Percentiles rank a stretch among this genome's conserved stretches.
Conservation (phyloP, 2,329 filamentous ascomycete genomes). For the Aureobasidium sp. region DNA sequence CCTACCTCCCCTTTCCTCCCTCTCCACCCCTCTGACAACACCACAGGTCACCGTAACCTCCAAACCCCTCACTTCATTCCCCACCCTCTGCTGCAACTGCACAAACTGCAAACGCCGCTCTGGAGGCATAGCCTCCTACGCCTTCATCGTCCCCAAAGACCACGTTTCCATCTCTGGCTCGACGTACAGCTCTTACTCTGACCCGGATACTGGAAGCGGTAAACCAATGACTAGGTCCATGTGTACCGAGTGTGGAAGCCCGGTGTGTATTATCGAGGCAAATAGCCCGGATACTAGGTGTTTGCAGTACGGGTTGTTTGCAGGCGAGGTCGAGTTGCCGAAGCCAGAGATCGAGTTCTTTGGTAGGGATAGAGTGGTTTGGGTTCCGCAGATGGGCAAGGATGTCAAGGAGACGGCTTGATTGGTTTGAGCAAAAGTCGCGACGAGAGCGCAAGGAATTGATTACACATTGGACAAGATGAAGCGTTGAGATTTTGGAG, state of each 20-base stretch:
- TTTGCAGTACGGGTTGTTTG: slow-evolving; percentile 18
- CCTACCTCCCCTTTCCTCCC: no score
- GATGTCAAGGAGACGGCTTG: slow-evolving; percentile 14
- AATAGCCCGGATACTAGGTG: slow-evolving; percentile 15
- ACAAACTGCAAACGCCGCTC: slow-evolving; percentile 16
- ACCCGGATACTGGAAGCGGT: slow-evolving; percentile 16
- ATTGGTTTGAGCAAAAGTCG: neutral
- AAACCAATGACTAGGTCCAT: slow-evolving; percentile 17
- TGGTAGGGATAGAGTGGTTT: slow-evolving; percentile 15
- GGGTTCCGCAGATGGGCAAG: slow-evolving; percentile 14
- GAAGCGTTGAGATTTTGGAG: neutral
- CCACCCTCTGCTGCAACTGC: slow-evolving; percentile 17
- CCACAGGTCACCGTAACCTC: neutral
- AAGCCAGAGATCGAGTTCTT: slow-evolving; percentile 17
- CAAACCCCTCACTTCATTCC: neutral
- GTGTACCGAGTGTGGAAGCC: slow-evolving; percentile 16
- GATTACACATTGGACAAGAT: neutral
- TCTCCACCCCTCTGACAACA: neutral
- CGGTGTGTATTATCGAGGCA: slow-evolving; percentile 17
- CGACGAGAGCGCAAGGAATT: neutral
- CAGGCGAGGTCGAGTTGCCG: slow-evolving; percentile 14
- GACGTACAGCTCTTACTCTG: slow-evolving; percentile 11
- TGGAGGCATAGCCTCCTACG: slow-evolving; percentile 18
- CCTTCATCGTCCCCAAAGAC: slow-evolving; percentile 16
- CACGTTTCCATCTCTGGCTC: slow-evolving; percentile 14